Conservation (phyloP, 192 early-diverging fungal genomes). For the Kappamyces sp. region DNA sequence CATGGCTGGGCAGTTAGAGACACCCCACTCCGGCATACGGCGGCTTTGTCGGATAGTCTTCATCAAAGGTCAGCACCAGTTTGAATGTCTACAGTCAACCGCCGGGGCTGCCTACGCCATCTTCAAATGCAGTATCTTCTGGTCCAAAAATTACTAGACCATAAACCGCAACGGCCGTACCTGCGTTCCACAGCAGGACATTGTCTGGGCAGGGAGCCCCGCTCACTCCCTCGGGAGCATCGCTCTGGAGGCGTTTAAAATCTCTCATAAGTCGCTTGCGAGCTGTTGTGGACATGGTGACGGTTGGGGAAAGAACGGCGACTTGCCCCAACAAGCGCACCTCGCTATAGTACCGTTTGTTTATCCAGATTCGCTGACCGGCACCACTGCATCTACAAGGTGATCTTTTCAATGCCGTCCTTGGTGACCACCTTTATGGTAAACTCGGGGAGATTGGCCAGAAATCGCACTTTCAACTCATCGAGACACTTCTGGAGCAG, state of each 20-base stretch:
- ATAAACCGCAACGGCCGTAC: too few relatives aligned
- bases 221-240: slow-evolving; percentile 81
- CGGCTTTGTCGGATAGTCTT: slow-evolving; percentile 96
- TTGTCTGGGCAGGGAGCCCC: slow-evolving; percentile 94
- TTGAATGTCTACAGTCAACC: slow-evolving; percentile 66
- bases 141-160: slow-evolving; percentile 80
- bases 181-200: slow-evolving; percentile 95
- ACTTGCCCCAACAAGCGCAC: not conserved
- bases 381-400: not conserved
- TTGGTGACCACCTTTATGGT: slow-evolving; percentile 79
- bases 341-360: too few relatives aligned
- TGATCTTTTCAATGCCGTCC: slow-evolving; percentile 58
- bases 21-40: slow-evolving; percentile 31
- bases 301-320: not conserved
- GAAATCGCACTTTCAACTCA: slow-evolving; percentile 78
- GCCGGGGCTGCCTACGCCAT: slow-evolving; percentile 33
- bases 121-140: slow-evolving; percentile 96
- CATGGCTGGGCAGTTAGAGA: slow-evolving; percentile 30
- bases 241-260: slow-evolving; percentile 90
- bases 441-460: slow-evolving; percentile 78
- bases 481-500: slow-evolving; percentile 77
- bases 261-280: slow-evolving; percentile 95
- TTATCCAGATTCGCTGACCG: too few relatives aligned
- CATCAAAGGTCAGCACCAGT: slow-evolving; percentile 88
- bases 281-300: slow-evolving; percentile 82